Conservation (phyloP, 306 rosid species). For the Mimosa pudica region DNA sequence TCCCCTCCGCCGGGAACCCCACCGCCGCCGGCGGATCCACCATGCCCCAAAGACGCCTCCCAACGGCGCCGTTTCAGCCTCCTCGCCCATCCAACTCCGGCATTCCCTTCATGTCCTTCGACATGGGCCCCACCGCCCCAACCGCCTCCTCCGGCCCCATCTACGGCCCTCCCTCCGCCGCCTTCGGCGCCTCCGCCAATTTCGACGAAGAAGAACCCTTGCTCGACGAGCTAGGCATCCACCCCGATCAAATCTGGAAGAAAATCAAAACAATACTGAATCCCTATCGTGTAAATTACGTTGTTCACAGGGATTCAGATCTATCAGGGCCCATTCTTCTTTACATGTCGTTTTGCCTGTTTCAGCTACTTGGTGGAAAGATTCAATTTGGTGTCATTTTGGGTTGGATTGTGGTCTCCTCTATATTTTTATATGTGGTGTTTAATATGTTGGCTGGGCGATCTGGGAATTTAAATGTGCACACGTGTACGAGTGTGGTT, state of each 20-base stretch:
- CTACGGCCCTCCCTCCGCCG: slow-evolving; percentile 56
- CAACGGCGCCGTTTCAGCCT: slow-evolving; percentile 88
- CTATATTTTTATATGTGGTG: slow-evolving; percentile 84
- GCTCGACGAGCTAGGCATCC: slow-evolving; percentile 95
- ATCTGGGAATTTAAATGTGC: slow-evolving; percentile 81
- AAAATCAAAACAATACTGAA: slow-evolving; percentile 83
- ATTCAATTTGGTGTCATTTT: slow-evolving; percentile 93
- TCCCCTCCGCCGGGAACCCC: slow-evolving; percentile 76
- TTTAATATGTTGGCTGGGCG: slow-evolving; percentile 96
- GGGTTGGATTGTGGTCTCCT: slow-evolving; percentile 95
- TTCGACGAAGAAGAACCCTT: slow-evolving; percentile 97
- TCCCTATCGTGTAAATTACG: slow-evolving; percentile 74
- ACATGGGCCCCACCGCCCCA: slow-evolving; percentile 79
- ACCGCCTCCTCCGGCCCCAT: slow-evolving; percentile 62
- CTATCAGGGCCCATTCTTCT: slow-evolving; percentile 93
- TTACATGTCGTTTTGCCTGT: slow-evolving; percentile 81
- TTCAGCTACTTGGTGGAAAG: slow-evolving; percentile 92
- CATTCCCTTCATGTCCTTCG: slow-evolving; percentile 95
- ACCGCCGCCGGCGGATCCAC: slow-evolving; percentile 38
- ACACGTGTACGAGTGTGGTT: slow-evolving; percentile 90
- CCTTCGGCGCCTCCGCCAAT: slow-evolving; percentile 47
- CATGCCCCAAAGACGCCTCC: slow-evolving; percentile 69
- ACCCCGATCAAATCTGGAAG: slow-evolving; percentile 93
- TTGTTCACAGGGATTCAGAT: slow-evolving; percentile 78
- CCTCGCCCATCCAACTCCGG: slow-evolving; percentile 59